phyloP scores from a whole-genome alignment of 768 basidiomycete species.

The Leccinum longicurvipes region DNA sequence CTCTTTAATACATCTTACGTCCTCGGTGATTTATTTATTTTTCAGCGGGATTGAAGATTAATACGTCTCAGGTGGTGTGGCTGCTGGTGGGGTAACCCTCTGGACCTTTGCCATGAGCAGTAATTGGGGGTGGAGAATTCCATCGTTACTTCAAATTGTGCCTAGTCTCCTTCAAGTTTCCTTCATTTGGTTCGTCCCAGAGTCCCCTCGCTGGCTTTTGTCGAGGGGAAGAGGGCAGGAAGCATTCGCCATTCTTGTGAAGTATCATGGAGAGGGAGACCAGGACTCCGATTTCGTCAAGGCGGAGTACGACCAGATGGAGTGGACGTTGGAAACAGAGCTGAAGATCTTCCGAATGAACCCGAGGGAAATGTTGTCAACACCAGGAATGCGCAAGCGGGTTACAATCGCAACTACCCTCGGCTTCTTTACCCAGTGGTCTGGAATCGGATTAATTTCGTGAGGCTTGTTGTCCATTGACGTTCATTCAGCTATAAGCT shows the following conservation, averaged over 20 bases:
- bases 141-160: background rate
- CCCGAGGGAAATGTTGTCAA: background rate
- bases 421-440: constrained; percentile 8
- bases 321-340: constrained; percentile 44
- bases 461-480: background rate
- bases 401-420: constrained; percentile 10
- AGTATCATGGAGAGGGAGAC: constrained; percentile 30
- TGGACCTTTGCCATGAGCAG: background rate
- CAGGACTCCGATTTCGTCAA: constrained; percentile 48
- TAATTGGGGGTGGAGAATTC: background rate
- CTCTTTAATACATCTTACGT: background rate
- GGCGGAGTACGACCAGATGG: constrained; percentile 55
- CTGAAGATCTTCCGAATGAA: background rate
- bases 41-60: background rate
- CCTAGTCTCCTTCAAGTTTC: background rate
- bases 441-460: constrained; percentile 10
- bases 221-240: background rate
- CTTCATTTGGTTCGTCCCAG: background rate
- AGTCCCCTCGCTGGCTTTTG: background rate
- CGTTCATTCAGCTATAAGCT: rapidly evolving
- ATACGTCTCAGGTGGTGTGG: background rate
- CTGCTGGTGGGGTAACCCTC: background rate
- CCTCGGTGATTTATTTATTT: background rate
- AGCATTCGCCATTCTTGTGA: background rate
- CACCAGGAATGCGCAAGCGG: constrained; percentile 16